Conservation (phyloP, 805 yeast species). For the Saturnispora sanitii region DNA sequence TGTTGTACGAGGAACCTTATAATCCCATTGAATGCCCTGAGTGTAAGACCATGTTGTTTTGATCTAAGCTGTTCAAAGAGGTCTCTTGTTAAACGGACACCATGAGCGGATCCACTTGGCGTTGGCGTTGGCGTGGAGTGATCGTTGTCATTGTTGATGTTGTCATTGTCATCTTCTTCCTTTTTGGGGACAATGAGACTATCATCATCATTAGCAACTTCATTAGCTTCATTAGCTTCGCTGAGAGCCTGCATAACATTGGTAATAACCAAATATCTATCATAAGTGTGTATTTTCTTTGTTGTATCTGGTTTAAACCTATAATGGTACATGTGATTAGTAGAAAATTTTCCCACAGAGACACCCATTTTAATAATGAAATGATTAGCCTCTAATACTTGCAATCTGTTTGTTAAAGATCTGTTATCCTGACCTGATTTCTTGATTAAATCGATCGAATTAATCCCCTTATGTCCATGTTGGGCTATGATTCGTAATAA, state of each 20-base stretch:
- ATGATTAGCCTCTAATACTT: constrained; percentile 40
- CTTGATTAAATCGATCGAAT: constrained; percentile 45
- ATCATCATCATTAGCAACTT: not conserved
- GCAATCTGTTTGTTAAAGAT: constrained; percentile 55
- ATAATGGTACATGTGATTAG: constrained; percentile 43
- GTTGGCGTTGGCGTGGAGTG: too few relatives aligned
- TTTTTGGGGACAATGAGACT: constrained; percentile 7
- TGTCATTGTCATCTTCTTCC: constrained; percentile 11
- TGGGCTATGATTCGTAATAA: constrained; percentile 52
- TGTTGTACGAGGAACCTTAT: constrained; percentile 40
- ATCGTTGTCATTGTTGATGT: not conserved
- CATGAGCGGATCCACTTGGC: too few relatives aligned
- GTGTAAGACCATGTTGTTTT: constrained; percentile 28
- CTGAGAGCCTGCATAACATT: too few relatives aligned
- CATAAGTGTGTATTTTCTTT: too few relatives aligned
- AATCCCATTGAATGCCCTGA: constrained; percentile 32
- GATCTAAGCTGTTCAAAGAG: constrained; percentile 49
- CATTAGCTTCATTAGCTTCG: not conserved
- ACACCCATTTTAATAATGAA: constrained; percentile 34
- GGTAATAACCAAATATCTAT: too few relatives aligned
- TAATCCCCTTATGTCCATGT: constrained; percentile 45
- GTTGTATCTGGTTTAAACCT: constrained; percentile 27
- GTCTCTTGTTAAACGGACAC: constrained; percentile 52
- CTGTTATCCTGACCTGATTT: constrained; percentile 62
- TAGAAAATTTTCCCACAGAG: constrained; percentile 37